Evolutionary conservation across 495 filamentous ascomycete species (phyloP).

Genomic region (Diplogelasinospora grovesii): DNA sequence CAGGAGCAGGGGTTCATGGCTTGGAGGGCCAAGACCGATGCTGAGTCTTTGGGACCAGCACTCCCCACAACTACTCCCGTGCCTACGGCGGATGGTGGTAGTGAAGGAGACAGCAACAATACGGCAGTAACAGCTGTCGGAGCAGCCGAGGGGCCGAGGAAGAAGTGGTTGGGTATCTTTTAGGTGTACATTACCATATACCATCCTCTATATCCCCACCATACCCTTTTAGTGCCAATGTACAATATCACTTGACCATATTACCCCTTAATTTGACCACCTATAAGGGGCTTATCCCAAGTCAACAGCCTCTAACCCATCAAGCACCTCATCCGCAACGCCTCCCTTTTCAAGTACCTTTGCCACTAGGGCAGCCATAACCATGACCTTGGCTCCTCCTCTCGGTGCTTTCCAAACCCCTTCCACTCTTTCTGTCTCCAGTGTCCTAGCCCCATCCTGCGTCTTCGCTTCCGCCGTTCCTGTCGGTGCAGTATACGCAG

Average conservation of each 20-base stretch:
- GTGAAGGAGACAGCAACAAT: neutral
- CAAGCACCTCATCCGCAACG: conserved; percentile 77
- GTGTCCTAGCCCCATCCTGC: conserved; percentile 33
- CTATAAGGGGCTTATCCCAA: no score
- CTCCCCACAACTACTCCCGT: no score
- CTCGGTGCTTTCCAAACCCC: conserved; percentile 74
- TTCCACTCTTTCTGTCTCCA: conserved; percentile 51
- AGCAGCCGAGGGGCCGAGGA: conserved; percentile 20
- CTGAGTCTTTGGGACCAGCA: no score
- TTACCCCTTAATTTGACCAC: no score
- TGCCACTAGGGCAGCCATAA: conserved; percentile 60
- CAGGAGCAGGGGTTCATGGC: conserved; percentile 38
- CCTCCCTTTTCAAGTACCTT: conserved; percentile 63
- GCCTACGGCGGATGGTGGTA: neutral
- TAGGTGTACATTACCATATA: conserved; percentile 12
- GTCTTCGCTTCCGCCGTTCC: conserved; percentile 28
- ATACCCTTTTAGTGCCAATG: no score
- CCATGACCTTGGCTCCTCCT: conserved; percentile 64
- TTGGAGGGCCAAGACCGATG: no score
- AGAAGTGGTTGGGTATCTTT: conserved; percentile 41
- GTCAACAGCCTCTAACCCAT: conserved; percentile 61
- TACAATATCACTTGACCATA: no score
- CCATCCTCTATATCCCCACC: no score
- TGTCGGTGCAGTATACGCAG: conserved; percentile 47
- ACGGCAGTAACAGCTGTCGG: conserved; percentile 1